Conservation (phyloP, 352 stramenopile genomes). For the Globisporangium radiosum region DNA sequence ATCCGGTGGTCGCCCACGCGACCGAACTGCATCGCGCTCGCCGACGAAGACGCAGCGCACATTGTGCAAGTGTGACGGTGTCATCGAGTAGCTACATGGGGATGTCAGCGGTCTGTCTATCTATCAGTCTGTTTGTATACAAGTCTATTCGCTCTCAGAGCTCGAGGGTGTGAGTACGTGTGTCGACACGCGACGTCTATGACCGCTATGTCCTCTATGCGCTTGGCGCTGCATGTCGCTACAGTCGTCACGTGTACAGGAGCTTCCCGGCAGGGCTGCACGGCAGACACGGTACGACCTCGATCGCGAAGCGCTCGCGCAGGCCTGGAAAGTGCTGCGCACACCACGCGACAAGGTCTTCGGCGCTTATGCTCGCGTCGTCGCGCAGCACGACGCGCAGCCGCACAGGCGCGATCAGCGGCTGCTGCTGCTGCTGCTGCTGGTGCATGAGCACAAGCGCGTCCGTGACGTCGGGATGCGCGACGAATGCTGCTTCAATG, state of each 20-base stretch:
- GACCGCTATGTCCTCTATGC: neutral
- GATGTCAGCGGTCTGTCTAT: neutral
- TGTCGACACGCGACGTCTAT: neutral
- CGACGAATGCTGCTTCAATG: constrained; percentile 32
- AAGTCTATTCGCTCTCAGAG: too few species aligned
- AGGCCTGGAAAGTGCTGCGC: constrained; percentile 26
- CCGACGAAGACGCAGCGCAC: constrained; percentile 93
- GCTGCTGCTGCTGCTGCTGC: constrained; percentile 14
- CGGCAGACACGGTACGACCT: constrained; percentile 55
- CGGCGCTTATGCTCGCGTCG: constrained; percentile 13
- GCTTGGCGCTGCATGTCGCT: too few species aligned
- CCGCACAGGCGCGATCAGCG: constrained; percentile 12
- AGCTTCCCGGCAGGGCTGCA: constrained; percentile 84
- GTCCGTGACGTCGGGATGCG: constrained; percentile 45
- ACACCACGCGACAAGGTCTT: constrained; percentile 34
- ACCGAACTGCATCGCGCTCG: constrained; percentile 94
- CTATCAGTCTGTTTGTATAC: neutral
- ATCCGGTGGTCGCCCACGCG: constrained; percentile 90
- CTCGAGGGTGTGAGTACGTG: neutral
- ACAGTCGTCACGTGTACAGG: constrained; percentile 51
- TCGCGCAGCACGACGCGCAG: constrained; percentile 30
- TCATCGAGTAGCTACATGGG: too few species aligned
- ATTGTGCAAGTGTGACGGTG: constrained; percentile 77
- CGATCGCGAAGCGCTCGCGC: constrained; percentile 30
- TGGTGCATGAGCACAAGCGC: constrained; percentile 43